Base-by-base conservation (phyloP, 805 yeast genomes). In the Lipomyces anomalus region DNA sequence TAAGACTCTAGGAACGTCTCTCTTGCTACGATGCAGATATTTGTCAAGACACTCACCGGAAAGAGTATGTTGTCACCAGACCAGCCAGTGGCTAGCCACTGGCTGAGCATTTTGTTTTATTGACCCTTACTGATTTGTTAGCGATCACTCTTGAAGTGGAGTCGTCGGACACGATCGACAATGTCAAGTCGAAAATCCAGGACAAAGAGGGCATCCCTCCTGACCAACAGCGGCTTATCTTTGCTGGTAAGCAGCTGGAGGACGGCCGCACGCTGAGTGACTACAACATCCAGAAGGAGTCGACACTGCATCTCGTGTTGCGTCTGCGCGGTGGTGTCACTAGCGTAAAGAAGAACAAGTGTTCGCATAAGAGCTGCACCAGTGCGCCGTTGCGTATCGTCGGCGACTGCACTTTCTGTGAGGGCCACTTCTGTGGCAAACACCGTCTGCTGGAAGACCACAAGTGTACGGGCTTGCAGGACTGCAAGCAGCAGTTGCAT, bases 281-380 rank as follows among this genome's bases (percentile, higher is more conserved):
- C 71, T 82, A 83, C 84, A 83, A 83, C 79, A 82, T 84, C 67
- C 89, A 81, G 70, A 83, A 84, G 71, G 90, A 82, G 68, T 81
- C 89, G 51, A 83, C 90, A 47, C 67, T 84, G 38, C 90, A 84
- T 70, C 82, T 84, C 75, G 92, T 84, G 53, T 73, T 84, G 59
- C 83, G 94, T 80, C 77, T 84, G 71, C 82, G 94, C 78, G 92
- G 92, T 78, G 90, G 89, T 75, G 30, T 13, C 30, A 90, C 90
- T 79, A 59, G 62, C n/a, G 38, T 55, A n/a, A 46, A 54, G 18
- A 68, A 66, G 62, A 66, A 70, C 62, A 69, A 70, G 54, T 62
- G 71, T 21, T 67, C 80, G 20, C 78, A 78, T 63, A 65, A 64
- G 26, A 59, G 68, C 23, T 87, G 95, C 66, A 69, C 74, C 18